Conservation (phyloP, 2,329 filamentous ascomycete species). For the Sporothrix pseudoabietina region DNA sequence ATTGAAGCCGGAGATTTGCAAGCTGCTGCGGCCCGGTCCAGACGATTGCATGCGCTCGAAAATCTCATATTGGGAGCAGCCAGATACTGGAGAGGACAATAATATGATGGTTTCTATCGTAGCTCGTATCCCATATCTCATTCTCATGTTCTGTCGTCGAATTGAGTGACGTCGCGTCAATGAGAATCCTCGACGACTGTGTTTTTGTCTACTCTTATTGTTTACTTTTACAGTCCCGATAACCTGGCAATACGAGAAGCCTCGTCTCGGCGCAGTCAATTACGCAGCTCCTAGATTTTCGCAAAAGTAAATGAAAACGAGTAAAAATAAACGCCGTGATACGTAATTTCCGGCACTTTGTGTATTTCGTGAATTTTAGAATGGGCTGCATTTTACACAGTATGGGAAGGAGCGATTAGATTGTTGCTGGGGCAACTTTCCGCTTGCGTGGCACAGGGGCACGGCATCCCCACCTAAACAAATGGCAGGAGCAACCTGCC, state of each 20-base stretch:
- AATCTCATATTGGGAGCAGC: neutral
- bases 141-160: neutral
- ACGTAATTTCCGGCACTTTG: neutral
- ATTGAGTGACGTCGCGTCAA: neutral
- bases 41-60: neutral
- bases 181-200: neutral
- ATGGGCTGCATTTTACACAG: slow-evolving; percentile 6
- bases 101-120: neutral
- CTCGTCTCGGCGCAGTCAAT: neutral
- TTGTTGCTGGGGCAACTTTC: slow-evolving; percentile 23
- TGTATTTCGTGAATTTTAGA: neutral
- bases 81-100: neutral
- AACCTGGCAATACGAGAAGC: neutral
- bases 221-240: neutral
- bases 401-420: slow-evolving; percentile 9
- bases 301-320: neutral
- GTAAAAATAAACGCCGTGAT: neutral
- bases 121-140: neutral
- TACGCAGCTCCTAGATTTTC: neutral
- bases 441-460: slow-evolving; percentile 22
- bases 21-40: slow-evolving; percentile 20
- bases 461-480: slow-evolving; percentile 21
- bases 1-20: slow-evolving; percentile 6
- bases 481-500: slow-evolving; percentile 19
- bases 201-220: neutral